Base-by-base conservation (phyloP, 129 eudicot species). In the Helianthus annuus region DNA sequence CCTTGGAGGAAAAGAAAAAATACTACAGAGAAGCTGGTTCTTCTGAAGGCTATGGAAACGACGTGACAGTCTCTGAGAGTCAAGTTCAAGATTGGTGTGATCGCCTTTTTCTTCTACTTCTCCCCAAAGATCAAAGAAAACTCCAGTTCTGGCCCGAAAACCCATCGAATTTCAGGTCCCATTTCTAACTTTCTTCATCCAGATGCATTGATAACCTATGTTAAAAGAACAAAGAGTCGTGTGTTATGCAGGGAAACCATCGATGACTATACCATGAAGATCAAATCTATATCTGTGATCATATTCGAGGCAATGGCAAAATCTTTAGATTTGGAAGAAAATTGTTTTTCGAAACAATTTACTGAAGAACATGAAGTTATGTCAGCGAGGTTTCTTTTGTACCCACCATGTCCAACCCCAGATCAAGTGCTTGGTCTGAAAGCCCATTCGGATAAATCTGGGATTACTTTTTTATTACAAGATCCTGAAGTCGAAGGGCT, bases 1-100 rank as follows among this genome's bases (percentile, higher is more conserved):
- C 96, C 9, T 71, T 79, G 81, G 89, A 84, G 61, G 96, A 91
- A 71, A 91, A 88, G 81, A 57, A 66, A 16, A 91, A 82, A 66
- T 80, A 76, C 64, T 82, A 81, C 6, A 86, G 83, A 77, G 56
- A 84, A 81, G 52, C 75, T 42, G 84, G 80, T 71, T 65, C 76
- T 3, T 83, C 82, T 57, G 84, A 86, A 75, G 92, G 96, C 5
- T 89, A 86, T 80, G 96, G 90, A 46, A 84, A 81, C 56, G 91
- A 86, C 42, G 81, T 86, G 58, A 76, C 78, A 15, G 82, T 78
- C 16, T 27, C 77, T 64, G 82, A 84, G 66, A 83, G 79, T 16
- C 87, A 83, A 69, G 66, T 81, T n/a, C 92, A 85, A 42, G 91
- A 90, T 76, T 90, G 97, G 97, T 82, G 82, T 0, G 97, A 90